A percentile compares a stretch with the other conserved stretches of the same genome.
Conservation (phyloP, 208 protist species). For the Acanthamoeba royreba region DNA sequence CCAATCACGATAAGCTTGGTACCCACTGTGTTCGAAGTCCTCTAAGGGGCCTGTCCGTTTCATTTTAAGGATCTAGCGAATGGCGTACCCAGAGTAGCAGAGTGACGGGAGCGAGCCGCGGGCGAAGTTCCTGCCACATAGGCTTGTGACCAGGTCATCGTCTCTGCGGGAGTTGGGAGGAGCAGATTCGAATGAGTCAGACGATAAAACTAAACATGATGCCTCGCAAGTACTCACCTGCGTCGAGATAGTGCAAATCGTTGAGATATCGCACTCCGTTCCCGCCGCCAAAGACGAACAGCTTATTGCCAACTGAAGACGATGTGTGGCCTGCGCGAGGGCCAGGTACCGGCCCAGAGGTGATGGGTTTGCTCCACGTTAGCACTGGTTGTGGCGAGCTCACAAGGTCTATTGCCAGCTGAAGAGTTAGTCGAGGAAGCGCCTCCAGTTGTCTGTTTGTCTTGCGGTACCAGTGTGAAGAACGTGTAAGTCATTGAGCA, state of each 20-base stretch:
- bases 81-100: slow-evolving; percentile 51
- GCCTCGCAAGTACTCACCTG: neutral
- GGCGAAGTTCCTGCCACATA: slow-evolving; percentile 49
- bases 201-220: neutral
- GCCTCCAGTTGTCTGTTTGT: neutral
- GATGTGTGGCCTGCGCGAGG: neutral
- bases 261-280: slow-evolving; percentile 61
- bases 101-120: slow-evolving; percentile 58
- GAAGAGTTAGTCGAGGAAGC: slow-evolving; percentile 36
- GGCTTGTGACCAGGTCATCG: slow-evolving; percentile 61
- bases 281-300: slow-evolving; percentile 70
- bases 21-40: neutral
- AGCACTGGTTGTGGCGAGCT: slow-evolving; percentile 37
- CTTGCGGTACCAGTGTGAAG: slow-evolving; percentile 4
- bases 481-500: slow-evolving; percentile 47
- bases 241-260: slow-evolving; percentile 63
- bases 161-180: slow-evolving; percentile 32
- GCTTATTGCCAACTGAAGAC: slow-evolving; percentile 58
- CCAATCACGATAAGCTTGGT: slow-evolving; percentile 49
- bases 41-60: no score
- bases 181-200: neutral
- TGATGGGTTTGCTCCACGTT: slow-evolving; percentile 42
- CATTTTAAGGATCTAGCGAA: no score
- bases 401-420: slow-evolving; percentile 13
- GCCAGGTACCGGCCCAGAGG: neutral